Conservation (phyloP, 768 basidiomycete genomes). For the Leucocoprinus birnbaumii region DNA sequence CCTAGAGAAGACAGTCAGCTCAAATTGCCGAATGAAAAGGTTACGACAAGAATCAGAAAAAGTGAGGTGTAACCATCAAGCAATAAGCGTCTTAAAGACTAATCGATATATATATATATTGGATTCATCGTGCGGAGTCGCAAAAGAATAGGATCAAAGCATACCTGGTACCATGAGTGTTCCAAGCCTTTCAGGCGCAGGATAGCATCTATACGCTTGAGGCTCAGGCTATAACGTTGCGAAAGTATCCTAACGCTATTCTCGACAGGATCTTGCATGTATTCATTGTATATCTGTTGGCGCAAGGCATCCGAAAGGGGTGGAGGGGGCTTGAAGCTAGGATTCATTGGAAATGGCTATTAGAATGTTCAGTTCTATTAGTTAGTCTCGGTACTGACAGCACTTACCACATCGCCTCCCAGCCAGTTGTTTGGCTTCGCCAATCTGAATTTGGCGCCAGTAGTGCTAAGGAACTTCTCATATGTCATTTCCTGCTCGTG, state of each 20-base stretch:
- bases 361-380: slow-evolving; percentile 11
- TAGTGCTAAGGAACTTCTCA: slow-evolving; percentile 37
- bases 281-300: slow-evolving; percentile 55
- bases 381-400: slow-evolving; percentile 16
- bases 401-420: slow-evolving; percentile 47
- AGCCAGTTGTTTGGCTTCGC: slow-evolving; percentile 63
- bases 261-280: slow-evolving; percentile 51
- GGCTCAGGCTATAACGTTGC: slow-evolving; percentile 58
- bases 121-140: slow-evolving; percentile 49
- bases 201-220: slow-evolving; percentile 83
- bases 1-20: too few species aligned
- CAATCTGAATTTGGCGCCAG: slow-evolving; percentile 39
- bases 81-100: slow-evolving; percentile 80
- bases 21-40: background rate
- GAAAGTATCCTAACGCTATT: slow-evolving; percentile 62
- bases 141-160: slow-evolving; percentile 18
- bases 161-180: slow-evolving; percentile 66
- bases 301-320: slow-evolving; percentile 68
- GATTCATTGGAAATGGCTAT: slow-evolving; percentile 86
- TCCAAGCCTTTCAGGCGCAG: slow-evolving; percentile 81
- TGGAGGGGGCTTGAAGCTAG: slow-evolving; percentile 75
- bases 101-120: slow-evolving; percentile 61
- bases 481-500: slow-evolving; percentile 25
- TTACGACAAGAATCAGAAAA: slow-evolving; percentile 21
- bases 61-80: slow-evolving; percentile 60